Conservation (phyloP, 148 eudicot species). For the Rhododendron molle region DNA sequence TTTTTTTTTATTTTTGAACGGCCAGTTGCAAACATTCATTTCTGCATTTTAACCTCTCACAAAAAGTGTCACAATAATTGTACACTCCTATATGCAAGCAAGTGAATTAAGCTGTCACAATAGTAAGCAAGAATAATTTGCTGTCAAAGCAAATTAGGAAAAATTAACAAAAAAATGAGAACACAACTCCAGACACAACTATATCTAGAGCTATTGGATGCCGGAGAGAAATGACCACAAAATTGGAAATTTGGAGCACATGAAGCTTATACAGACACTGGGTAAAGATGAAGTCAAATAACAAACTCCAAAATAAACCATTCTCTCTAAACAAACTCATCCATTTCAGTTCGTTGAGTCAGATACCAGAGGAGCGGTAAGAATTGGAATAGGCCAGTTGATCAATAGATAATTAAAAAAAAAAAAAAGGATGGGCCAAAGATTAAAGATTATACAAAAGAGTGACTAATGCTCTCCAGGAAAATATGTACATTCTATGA, state of each 20-base stretch:
- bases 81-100: too few species aligned
- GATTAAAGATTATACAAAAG: constrained; percentile 6
- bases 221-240: background rate
- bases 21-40: too few species aligned
- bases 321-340: background rate
- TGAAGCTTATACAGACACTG: background rate
- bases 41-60: too few species aligned
- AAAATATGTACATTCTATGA: background rate
- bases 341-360: background rate
- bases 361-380: background rate
- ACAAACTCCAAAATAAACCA: background rate
- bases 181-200: too few species aligned
- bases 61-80: too few species aligned
- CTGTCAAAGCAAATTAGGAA: too few species aligned
- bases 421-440: background rate
- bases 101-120: too few species aligned
- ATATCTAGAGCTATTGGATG: too few species aligned
- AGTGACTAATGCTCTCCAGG: background rate
- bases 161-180: too few species aligned
- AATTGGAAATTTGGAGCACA: background rate
- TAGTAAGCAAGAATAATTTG: too few species aligned
- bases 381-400: constrained; percentile 2
- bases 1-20: too few species aligned
- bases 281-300: background rate
- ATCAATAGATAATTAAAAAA: background rate